Conservation (phyloP, 495 filamentous ascomycete genomes). For the Aspergillus bertholletiae region DNA sequence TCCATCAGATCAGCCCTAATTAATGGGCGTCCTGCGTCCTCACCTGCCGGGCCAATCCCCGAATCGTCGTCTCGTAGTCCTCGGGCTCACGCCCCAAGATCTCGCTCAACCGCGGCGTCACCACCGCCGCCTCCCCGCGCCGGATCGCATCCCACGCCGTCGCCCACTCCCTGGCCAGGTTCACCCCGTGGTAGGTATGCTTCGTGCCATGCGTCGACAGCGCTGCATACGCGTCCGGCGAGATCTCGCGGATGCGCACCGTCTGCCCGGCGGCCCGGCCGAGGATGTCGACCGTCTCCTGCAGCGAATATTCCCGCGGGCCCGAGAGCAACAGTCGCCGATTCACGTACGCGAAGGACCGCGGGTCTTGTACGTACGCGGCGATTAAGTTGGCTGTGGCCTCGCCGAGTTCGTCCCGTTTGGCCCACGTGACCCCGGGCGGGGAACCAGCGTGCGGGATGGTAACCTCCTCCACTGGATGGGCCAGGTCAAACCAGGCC, state of each 20-base stretch:
- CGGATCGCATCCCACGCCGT: constrained; percentile 44
- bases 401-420: constrained; percentile 49
- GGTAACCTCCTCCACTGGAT: constrained; percentile 33
- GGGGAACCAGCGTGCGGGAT: constrained; percentile 48
- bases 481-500: constrained; percentile 49
- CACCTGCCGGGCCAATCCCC: not conserved
- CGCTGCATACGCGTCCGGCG: constrained; percentile 36
- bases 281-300: constrained; percentile 34
- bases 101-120: constrained; percentile 29
- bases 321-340: constrained; percentile 35
- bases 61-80: constrained; percentile 26
- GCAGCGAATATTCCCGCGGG: constrained; percentile 28
- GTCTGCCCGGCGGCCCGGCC: constrained; percentile 24
- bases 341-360: constrained; percentile 27
- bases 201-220: constrained; percentile 11
- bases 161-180: constrained; percentile 25
- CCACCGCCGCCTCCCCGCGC: constrained; percentile 36
- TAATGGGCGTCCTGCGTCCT: not conserved
- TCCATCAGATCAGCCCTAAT: not conserved
- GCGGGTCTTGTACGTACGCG: constrained; percentile 14
- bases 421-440: constrained; percentile 50
- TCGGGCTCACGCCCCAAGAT: constrained; percentile 35
- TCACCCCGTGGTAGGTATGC: constrained; percentile 20
- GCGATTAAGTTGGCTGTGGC: constrained; percentile 37
- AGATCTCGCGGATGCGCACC: constrained; percentile 24